A percentile compares a stretch with the other conserved stretches of the same genome.
Evolutionary conservation across 2,329 filamentous ascomycete genomes (phyloP).

Genomic region (Curvularia sp.): DNA sequence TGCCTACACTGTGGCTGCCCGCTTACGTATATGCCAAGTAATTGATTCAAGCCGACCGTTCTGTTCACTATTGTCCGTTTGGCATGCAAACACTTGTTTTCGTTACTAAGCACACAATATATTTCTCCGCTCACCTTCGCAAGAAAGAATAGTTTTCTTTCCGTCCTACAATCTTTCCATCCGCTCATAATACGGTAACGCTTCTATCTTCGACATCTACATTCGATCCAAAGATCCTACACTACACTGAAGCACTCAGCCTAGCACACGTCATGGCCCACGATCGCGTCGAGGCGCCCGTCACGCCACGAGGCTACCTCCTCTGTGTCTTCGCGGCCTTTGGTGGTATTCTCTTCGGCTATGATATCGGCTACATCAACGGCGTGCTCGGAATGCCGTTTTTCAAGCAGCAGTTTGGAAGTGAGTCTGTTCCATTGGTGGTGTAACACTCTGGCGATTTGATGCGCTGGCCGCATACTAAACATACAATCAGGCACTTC

Average conservation of each 20-base stretch:
- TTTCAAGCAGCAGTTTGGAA: constrained; percentile 47
- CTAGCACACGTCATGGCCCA: constrained; percentile 43
- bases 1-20: no score
- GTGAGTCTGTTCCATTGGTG: constrained; percentile 45
- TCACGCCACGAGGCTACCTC: constrained; percentile 56
- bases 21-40: not conserved
- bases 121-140: constrained; percentile 1
- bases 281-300: constrained; percentile 61
- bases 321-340: constrained; percentile 59
- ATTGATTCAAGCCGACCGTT: constrained; percentile 3
- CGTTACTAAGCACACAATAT: constrained; percentile 5
- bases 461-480: not conserved
- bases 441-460: not conserved
- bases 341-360: constrained; percentile 75
- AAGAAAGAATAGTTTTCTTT: not conserved
- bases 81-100: constrained; percentile 1
- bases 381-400: constrained; percentile 62
- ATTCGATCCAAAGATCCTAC: not conserved
- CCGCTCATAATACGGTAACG: not conserved
- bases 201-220: not conserved
- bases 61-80: constrained; percentile 4
- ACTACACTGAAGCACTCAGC: constrained; percentile 10
- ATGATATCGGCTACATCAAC: constrained; percentile 79
- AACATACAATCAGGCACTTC: constrained; percentile 58
- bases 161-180: not conserved